phyloP scores from a whole-genome alignment of 2,329 filamentous ascomycete species.

The Pseudofabraea citricarpa region DNA sequence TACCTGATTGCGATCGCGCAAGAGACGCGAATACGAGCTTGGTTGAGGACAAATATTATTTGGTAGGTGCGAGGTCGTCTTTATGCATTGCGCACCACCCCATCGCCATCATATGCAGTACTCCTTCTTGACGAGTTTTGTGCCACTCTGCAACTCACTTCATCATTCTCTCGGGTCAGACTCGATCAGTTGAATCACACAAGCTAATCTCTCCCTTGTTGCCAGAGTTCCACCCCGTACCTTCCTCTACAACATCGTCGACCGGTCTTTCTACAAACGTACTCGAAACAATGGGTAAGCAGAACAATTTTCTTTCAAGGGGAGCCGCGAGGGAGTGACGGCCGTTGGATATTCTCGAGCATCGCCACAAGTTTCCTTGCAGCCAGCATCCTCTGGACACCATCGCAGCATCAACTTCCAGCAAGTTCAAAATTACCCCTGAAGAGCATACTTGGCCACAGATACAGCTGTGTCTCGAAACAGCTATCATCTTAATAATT shows the following conservation, averaged over 20 bases:
- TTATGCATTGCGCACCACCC: constrained; percentile 16
- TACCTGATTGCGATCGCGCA: constrained; percentile 11
- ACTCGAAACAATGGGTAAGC: constrained; percentile 30
- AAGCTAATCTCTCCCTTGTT: constrained; percentile 17
- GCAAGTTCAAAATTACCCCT: too few species aligned
- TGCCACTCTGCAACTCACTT: background rate
- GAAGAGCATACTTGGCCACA: too few species aligned
- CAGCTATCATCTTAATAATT: too few species aligned
- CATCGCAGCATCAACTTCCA: too few species aligned
- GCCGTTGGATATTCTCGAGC: too few species aligned
- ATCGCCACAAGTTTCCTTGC: too few species aligned
- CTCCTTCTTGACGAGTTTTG: background rate
- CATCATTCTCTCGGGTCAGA: background rate
- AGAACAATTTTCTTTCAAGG: constrained; percentile 17
- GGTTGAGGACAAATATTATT: constrained; percentile 14
- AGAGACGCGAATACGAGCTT: constrained; percentile 3
- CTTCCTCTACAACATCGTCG: constrained; percentile 26
- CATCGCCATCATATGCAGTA: constrained; percentile 11
- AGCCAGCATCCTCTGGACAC: too few species aligned
- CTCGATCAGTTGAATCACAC: constrained; percentile 6
- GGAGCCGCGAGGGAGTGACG: constrained; percentile 3
- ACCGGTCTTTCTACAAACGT: constrained; percentile 24
- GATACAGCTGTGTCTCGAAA: too few species aligned
- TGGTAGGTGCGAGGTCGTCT: constrained; percentile 22
- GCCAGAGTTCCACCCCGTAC: constrained; percentile 14